phyloP scores from a whole-genome alignment of 805 yeast genomes.

The Sugiyamaella marilandica region DNA sequence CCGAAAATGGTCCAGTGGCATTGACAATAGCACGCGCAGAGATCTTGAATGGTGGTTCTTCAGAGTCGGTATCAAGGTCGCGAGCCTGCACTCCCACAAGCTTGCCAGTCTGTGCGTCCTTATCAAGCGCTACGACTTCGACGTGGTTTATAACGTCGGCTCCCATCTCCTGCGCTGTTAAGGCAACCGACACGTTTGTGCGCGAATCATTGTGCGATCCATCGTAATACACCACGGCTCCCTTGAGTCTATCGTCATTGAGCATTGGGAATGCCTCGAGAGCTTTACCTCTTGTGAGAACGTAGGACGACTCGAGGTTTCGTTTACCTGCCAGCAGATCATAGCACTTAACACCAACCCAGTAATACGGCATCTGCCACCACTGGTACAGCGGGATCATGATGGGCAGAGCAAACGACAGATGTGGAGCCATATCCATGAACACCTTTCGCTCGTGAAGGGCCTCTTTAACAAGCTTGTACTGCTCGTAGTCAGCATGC shows the following conservation, averaged over 20 bases:
- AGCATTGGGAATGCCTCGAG: conserved; percentile 80
- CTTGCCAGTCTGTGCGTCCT: conserved; percentile 49
- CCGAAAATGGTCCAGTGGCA: conserved; percentile 94
- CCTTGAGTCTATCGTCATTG: conserved; percentile 72
- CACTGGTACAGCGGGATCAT: conserved; percentile 93
- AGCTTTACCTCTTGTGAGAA: conserved; percentile 63
- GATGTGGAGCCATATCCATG: conserved; percentile 87
- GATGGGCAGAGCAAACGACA: conserved; percentile 79
- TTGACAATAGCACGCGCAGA: conserved; percentile 73
- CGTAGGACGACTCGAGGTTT: conserved; percentile 72
- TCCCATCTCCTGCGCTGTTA: conserved; percentile 80
- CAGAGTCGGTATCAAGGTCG: conserved; percentile 49
- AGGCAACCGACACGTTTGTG: conserved; percentile 79
- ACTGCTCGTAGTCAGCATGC: conserved; percentile 85
- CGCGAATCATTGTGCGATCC: conserved; percentile 92
- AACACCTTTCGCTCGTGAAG: conserved; percentile 81
- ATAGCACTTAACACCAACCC: conserved; percentile 84
- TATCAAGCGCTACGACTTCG: conserved; percentile 71
- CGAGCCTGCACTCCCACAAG: conserved; percentile 71
- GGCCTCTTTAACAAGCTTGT: conserved; percentile 84
- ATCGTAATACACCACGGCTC: conserved; percentile 90
- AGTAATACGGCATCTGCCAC: conserved; percentile 95
- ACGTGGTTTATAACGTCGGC: conserved; percentile 86
- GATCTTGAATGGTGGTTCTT: conserved; percentile 55
- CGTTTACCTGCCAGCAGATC: conserved; percentile 90